Conservation (phyloP, 495 filamentous ascomycete genomes). For the Emericellopsis terricola region DNA sequence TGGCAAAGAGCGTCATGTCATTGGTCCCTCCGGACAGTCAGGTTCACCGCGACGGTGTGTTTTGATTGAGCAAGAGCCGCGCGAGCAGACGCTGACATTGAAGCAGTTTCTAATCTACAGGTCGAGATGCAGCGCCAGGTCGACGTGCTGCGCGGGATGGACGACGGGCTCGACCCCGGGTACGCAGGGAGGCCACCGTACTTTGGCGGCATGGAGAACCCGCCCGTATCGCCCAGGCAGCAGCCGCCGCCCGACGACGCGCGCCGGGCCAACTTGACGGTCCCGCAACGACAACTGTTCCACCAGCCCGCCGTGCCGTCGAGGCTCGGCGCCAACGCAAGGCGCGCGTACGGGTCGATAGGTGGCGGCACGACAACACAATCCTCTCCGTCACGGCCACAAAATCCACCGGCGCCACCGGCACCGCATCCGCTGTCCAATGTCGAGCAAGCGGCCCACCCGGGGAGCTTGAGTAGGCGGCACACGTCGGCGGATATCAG, state of each 20-base stretch:
- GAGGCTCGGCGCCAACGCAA: slow-evolving; percentile 58
- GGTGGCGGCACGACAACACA: slow-evolving; percentile 34
- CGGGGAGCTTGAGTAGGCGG: slow-evolving; percentile 45
- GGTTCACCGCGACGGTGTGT: slow-evolving; percentile 44
- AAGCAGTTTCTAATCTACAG: slow-evolving; percentile 60
- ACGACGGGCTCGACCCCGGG: slow-evolving; percentile 60
- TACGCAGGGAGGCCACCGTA: slow-evolving; percentile 61
- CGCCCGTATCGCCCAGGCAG: slow-evolving; percentile 85
- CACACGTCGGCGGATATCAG: slow-evolving; percentile 96
- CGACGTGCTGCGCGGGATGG: slow-evolving; percentile 46
- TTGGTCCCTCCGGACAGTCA: slow-evolving; percentile 48
- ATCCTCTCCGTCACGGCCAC: slow-evolving; percentile 53
- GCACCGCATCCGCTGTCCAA: slow-evolving; percentile 59
- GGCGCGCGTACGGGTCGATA: slow-evolving; percentile 66
- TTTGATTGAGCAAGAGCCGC: slow-evolving; percentile 4
- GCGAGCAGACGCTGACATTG: slow-evolving; percentile 5
- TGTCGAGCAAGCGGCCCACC: slow-evolving; percentile 47
- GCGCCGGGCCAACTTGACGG: slow-evolving; percentile 41
- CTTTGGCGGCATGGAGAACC: slow-evolving; percentile 59
- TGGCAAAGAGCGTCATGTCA: slow-evolving; percentile 51
- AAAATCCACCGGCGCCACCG: slow-evolving; percentile 46
- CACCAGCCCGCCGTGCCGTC: slow-evolving; percentile 67
- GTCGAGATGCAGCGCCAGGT: slow-evolving; percentile 70
- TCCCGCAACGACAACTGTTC: slow-evolving; percentile 29
- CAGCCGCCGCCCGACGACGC: slow-evolving; percentile 71